Percentiles rank a stretch among this genome's conserved stretches.
These are phyloP conservation scores for Ambrosia artemisiifolia DNA, from an alignment of 129 eudicot species.

Conservation along the genomic window DNA sequence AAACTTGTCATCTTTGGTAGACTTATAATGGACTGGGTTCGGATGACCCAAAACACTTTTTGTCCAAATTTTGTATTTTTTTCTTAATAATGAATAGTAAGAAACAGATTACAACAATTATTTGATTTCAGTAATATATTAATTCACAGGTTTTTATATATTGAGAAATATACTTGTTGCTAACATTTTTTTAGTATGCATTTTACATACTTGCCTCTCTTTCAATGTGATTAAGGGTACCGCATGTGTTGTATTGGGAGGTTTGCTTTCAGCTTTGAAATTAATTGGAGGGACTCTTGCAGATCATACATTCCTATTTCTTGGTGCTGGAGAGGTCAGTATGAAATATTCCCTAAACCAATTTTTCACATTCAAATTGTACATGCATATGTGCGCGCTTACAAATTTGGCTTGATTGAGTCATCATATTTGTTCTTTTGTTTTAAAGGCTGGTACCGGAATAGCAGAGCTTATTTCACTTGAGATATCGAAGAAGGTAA, in stretches of 20 bases:
- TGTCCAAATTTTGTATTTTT: neutral
- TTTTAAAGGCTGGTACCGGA: slow-evolving; percentile 92
- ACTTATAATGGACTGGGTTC: neutral
- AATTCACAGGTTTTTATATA: no score
- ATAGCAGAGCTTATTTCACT: slow-evolving; percentile 96
- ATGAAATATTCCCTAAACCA: neutral
- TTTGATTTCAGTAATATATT: no score
- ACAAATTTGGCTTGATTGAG: neutral
- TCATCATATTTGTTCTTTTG: slow-evolving; percentile 5
- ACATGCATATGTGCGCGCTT: neutral
- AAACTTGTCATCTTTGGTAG: no score
- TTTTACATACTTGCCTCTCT: neutral
- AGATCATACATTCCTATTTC: slow-evolving; percentile 76
- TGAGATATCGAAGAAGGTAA: slow-evolving; percentile 75
- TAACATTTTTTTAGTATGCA: no score
- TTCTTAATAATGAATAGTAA: neutral
- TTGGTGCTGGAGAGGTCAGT: slow-evolving; percentile 90
- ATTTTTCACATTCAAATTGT: neutral
- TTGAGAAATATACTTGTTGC: no score
- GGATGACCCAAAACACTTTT: neutral
- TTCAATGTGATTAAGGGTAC: slow-evolving; percentile 56
- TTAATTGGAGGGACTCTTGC: slow-evolving; percentile 67
- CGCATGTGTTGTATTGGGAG: slow-evolving; percentile 80
- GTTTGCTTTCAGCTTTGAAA: slow-evolving; percentile 63
- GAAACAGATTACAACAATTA: neutral